Evolutionary conservation across 1,139 yeast genomes (phyloP).

Genomic region (Taphrina wiesneri): DNA sequence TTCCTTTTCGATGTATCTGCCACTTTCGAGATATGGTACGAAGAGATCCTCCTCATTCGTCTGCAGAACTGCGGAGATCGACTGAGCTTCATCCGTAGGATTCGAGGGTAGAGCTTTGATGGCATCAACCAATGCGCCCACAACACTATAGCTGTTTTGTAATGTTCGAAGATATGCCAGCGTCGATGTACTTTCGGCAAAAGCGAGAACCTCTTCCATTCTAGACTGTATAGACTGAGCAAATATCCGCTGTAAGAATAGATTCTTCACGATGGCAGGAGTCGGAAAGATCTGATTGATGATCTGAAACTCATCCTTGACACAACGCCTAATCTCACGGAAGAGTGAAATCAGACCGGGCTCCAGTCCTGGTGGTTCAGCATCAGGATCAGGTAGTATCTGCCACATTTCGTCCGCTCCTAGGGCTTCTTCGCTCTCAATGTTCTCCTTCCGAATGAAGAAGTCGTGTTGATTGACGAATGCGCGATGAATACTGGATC

Average conservation of each 20-base stretch:
- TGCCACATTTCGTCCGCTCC: conserved; percentile 52
- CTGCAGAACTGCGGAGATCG: conserved; percentile 61
- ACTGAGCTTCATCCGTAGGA: conserved; percentile 28
- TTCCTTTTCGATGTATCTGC: conserved; percentile 71
- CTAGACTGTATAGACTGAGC: conserved; percentile 73
- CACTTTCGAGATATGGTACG: conserved; percentile 66
- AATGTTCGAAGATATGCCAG: conserved; percentile 78
- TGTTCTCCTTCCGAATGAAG: conserved; percentile 57
- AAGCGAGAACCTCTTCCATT: conserved; percentile 62
- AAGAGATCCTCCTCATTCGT: conserved; percentile 73
- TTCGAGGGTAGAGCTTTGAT: conserved; percentile 56
- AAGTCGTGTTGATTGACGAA: conserved; percentile 81
- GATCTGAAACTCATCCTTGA: conserved; percentile 70
- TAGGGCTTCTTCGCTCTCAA: conserved; percentile 46
- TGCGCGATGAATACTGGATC: conserved; percentile 75
- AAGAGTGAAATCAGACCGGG: conserved; percentile 49
- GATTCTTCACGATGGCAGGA: conserved; percentile 64
- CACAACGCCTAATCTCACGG: conserved; percentile 51
- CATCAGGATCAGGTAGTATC: conserved; percentile 52
- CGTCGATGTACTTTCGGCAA: conserved; percentile 63
- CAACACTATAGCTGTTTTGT: conserved; percentile 62
- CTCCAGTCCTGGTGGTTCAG: conserved; percentile 49
- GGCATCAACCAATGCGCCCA: conserved; percentile 65
- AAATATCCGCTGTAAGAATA: conserved; percentile 73
- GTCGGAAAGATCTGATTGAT: conserved; percentile 72